Percentiles rank a stretch among this genome's conserved stretches.
phyloP scores from a whole-genome alignment of 495 filamentous ascomycete genomes.

The Podospora pseudoanserina region DNA sequence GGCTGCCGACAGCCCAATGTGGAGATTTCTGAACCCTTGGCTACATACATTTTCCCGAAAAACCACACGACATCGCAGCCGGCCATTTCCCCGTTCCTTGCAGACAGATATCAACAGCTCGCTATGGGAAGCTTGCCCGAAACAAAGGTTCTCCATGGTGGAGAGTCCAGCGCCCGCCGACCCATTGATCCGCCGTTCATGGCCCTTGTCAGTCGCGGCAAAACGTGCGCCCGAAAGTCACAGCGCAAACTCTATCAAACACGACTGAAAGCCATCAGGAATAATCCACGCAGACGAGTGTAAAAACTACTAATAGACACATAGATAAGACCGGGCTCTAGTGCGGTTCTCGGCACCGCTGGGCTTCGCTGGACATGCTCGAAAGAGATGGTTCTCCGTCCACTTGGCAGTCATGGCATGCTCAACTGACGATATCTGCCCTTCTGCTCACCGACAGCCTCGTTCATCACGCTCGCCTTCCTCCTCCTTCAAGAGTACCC shows the following conservation, averaged over 20 bases:
- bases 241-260: too few species aligned
- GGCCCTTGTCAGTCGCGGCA: neutral
- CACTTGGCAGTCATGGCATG: neutral
- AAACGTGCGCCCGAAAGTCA: neutral
- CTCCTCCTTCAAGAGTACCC: neutral
- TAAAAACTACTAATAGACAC: too few species aligned
- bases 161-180: neutral
- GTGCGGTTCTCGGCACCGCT: too few species aligned
- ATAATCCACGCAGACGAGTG: too few species aligned
- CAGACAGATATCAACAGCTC: neutral
- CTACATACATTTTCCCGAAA: neutral
- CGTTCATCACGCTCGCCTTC: neutral
- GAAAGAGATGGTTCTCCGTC: neutral
- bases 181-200: neutral
- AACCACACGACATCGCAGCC: neutral
- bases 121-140: neutral
- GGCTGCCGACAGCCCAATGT: neutral
- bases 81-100: neutral
- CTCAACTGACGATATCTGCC: constrained; percentile 2
- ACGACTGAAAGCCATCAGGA: too few species aligned
- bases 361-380: neutral
- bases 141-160: neutral
- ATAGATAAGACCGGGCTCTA: neutral
- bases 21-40: neutral
- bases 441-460: constrained; percentile 11